Base-by-base conservation (phyloP, 371 early-diverging fungal genomes). In the Choanephora cucurbitarum region DNA sequence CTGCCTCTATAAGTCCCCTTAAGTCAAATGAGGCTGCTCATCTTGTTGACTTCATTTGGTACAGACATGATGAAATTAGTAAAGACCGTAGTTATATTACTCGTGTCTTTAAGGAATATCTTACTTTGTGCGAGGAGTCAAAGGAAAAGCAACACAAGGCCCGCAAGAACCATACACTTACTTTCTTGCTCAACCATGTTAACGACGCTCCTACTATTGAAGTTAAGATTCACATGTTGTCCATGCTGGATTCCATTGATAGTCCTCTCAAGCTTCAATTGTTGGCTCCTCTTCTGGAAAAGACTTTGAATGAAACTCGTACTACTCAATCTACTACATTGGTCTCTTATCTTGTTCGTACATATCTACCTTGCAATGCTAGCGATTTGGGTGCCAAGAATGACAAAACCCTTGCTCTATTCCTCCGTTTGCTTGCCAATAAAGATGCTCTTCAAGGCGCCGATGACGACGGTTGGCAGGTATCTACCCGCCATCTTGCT, bases 171-270 rank as follows among this genome's bases (percentile, higher is more conserved):
- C 63, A 64, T 13, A 64, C 88, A 15, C 57, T 87, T 47, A 77
- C 84, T 4, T 89, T 87, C 71, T 60, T 93, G 40, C 67, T 91
- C 24, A 79, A 90, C n/a, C 88, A 90, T 63, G 71, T 85, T 17
- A 69, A 80, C 19, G 84, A 83, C 0, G 67, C 84, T 14, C 66
- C 72, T 18, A 61, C 67, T 19, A 42, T 69, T 17, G 58, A 64
- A 54, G 45, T 77, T 23, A 83, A 90, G 61, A 64, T 77, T 28
- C 65, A 62, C 14, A 61, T 93, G 28, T 66, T 94, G 48, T 51
- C 56, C 9, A 64, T 83, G 15, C 62, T 93, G 52, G 69, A 73
- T 19, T 43, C 47, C 9, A 73, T 91, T 17, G 68, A 81, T n/a
- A 77, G 87, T 13, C 73, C 83, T 7, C 66, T 69, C 18, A 88